Evolutionary conservation across 164 flowering plant genomes (phyloP).

Genomic region (Stephania japonica): DNA sequence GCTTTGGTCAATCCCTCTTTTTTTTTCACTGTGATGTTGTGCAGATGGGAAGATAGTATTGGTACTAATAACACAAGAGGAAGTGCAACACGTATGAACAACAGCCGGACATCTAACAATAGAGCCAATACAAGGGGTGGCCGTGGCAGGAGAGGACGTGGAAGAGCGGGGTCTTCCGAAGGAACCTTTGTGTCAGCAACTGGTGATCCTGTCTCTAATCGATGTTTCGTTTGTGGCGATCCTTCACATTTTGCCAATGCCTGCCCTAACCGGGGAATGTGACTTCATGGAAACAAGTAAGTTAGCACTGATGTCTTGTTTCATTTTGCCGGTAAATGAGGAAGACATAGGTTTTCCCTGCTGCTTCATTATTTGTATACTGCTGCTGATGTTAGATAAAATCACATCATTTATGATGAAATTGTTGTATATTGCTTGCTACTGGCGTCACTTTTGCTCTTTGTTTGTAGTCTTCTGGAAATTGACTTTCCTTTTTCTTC

Average conservation of each 20-base stretch:
- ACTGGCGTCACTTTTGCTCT: too few relatives aligned
- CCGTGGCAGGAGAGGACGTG: constrained; percentile 44
- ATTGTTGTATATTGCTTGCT: too few relatives aligned
- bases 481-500: not conserved
- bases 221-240: constrained; percentile 82
- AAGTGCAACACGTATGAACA: constrained; percentile 9
- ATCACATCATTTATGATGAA: too few relatives aligned
- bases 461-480: too few relatives aligned
- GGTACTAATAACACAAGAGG: constrained; percentile 22
- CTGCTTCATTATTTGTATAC: too few relatives aligned
- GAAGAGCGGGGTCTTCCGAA: constrained; percentile 26
- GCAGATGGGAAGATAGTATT: constrained; percentile 77
- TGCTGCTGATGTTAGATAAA: too few relatives aligned
- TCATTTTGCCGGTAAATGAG: not conserved
- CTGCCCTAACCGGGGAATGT: constrained; percentile 64
- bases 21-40: constrained; percentile 1
- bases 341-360: not conserved
- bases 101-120: constrained; percentile 28
- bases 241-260: constrained; percentile 87
- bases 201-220: constrained; percentile 73
- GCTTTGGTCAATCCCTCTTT: not conserved
- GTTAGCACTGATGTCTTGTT: not conserved
- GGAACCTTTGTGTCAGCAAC: constrained; percentile 71
- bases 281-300: not conserved
- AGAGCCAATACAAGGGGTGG: constrained; percentile 35